A percentile compares a stretch with the other conserved stretches of the same genome.
These are phyloP conservation scores for Colletotrichum destructivum DNA, from an alignment of 2,329 filamentous ascomycete genomes.

Conservation along the genomic window DNA sequence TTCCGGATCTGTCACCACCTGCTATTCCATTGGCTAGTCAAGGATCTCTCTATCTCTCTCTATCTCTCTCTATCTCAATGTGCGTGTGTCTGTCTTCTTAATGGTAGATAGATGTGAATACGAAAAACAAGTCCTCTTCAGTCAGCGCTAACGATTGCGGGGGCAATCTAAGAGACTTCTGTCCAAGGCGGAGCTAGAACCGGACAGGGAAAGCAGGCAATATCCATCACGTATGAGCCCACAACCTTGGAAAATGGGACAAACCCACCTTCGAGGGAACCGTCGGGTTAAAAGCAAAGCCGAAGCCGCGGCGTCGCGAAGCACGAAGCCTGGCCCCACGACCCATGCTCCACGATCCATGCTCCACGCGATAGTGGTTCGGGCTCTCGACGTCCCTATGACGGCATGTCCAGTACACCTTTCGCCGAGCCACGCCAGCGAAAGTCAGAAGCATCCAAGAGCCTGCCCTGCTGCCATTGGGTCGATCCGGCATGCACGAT, in stretches of 20 bases:
- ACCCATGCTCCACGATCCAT: too few relatives aligned
- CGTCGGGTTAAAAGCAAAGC: background rate
- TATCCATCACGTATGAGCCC: background rate
- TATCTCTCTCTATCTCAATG: background rate
- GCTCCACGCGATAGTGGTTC: background rate
- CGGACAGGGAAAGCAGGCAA: background rate
- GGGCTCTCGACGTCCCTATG: constrained; percentile 15
- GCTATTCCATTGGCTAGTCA: background rate
- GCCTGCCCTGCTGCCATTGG: background rate
- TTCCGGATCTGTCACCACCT: background rate
- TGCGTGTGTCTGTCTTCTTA: too few relatives aligned
- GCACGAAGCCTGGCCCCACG: constrained; percentile 3
- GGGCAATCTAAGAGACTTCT: background rate
- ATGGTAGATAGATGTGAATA: background rate
- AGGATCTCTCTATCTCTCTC: background rate
- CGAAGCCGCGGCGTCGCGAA: background rate
- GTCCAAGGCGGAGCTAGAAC: background rate
- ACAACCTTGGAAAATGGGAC: background rate
- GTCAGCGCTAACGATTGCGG: constrained; percentile 3
- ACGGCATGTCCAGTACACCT: constrained; percentile 24
- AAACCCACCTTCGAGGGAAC: background rate
- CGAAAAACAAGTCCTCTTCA: background rate
- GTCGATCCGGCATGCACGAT: background rate
- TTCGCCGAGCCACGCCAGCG: background rate
- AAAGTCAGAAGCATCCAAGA: background rate